Base-by-base conservation (phyloP, 129 eudicot species). In the Glebionis coronaria region DNA sequence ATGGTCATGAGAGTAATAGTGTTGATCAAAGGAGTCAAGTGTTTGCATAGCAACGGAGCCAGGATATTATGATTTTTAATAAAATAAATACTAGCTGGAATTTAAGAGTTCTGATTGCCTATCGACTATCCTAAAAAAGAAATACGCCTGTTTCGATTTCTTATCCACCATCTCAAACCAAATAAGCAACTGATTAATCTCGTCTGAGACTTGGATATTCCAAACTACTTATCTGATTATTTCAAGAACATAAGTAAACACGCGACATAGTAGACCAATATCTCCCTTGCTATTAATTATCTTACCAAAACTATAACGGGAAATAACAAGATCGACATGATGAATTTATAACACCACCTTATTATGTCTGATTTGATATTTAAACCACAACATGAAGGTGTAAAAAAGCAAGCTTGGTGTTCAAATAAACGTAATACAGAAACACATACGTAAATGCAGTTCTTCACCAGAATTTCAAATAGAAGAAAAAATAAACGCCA, bases 41-140 rank as follows among this genome's bases (percentile, higher is more conserved):
- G 82, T 84, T 69, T 58, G 92, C 95, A 0, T 23, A 23, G 2
- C 25, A 23, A 23, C n/a, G n/a, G n/a, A n/a, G n/a, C n/a, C n/a
- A n/a, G n/a, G n/a, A 23, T 23, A 23, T 2, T 23, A 23, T 2
- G 25, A 23, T 23, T 23, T 23, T 23, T 23, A 1, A 23, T 23
- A 23, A 23, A n/a, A n/a, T n/a, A 23, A 23, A 23, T 23, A 23
- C 25, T 31, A 31, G 9, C 40, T 31, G 5, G 8, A 31, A 31
- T 4, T 31, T 4, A 31, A 31, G 9, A 31, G 9, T 5, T 5
- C 5, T 0, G 42, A 35, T 35, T 35, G 42, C 9, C 6, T 35
- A 35, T 35, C 6, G 7, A 6, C 7, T 35, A 35, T 35, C 9
- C 42, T 6, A 9, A 8, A 35, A 35, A 31, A 35, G 42, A 35